Base-by-base conservation (phyloP, 2,329 filamentous ascomycete species). In the Xylaria sp. region DNA sequence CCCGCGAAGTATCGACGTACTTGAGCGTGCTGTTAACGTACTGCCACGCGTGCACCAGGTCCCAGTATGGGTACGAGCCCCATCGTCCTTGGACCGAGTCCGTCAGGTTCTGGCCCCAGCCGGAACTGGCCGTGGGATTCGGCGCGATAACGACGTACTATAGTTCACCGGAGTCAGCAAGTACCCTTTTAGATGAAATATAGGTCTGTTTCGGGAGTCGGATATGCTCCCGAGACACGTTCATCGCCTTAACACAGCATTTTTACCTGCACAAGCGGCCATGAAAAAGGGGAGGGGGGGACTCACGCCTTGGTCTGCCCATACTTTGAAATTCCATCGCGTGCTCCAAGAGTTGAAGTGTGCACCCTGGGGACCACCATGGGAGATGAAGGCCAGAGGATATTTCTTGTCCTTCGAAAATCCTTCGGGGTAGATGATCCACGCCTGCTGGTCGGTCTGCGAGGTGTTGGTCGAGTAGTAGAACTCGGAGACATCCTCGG, bases 261-360 rank as follows among this genome's bases (percentile, higher is more conserved):
- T n/a, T n/a, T n/a, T n/a, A n/a, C n/a, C n/a, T n/a, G n/a, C n/a
- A n/a, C n/a, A n/a, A n/a, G n/a, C n/a, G n/a, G n/a, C n/a, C n/a
- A n/a, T n/a, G n/a, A n/a, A n/a, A n/a, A n/a, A n/a, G n/a, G n/a
- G n/a, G n/a, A n/a, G n/a, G n/a, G n/a, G n/a, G n/a, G n/a, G n/a
- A n/a, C n/a, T n/a, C n/a, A n/a, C n/a, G 50, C 85, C 85, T 71
- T 87, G 85, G 68, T 86, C 85, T 6, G 85, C 85, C 75, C 85
- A 87, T 51, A 85, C 79, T 38, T 83, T 83, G 20, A 83, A 83
- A 71, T 86, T 86, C 84, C 84, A 86, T 5, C 84, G 77, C 4
- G 83, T 86, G 56, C 80, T 83, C 84, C 84, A 86, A 44, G 79
- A 79, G 70, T 86, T 84, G 66, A 79, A 82, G 78, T 84, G 85